Percentiles rank a stretch among this genome's conserved stretches.
Evolutionary conservation across 2,329 filamentous ascomycete species (phyloP).

Genomic region (Trichophyton simii): DNA sequence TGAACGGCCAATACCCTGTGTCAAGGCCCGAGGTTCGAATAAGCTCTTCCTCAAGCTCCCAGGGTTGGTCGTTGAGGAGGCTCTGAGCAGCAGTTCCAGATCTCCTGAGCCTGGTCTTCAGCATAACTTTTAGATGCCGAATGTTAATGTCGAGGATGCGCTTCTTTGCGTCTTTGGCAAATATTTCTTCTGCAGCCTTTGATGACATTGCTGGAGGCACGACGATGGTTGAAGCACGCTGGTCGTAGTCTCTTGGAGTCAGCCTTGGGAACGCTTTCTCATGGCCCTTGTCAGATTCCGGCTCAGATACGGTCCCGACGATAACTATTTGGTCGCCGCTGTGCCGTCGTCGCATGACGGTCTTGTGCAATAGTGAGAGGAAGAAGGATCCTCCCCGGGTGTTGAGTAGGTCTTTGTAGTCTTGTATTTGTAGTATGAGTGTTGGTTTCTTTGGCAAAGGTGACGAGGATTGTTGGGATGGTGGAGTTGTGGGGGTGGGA

Average conservation of each 20-base stretch:
- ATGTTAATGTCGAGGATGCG: conserved; percentile 48
- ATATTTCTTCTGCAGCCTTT: conserved; percentile 27
- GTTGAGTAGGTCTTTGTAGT: conserved; percentile 65
- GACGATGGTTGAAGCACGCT: conserved; percentile 42
- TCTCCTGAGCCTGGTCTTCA: conserved; percentile 31
- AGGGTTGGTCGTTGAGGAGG: conserved; percentile 20
- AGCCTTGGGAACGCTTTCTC: conserved; percentile 34
- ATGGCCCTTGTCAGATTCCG: conserved; percentile 37
- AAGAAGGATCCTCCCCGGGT: conserved; percentile 58
- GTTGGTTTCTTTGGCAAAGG: conserved; percentile 18
- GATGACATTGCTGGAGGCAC: conserved; percentile 39
- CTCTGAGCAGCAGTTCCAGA: conserved; percentile 18
- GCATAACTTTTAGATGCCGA: conserved; percentile 52
- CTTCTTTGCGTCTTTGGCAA: conserved; percentile 38
- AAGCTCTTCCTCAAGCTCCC: conserved; percentile 20
- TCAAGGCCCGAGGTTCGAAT: conserved; percentile 31
- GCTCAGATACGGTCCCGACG: conserved; percentile 60
- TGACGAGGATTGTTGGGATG: not conserved
- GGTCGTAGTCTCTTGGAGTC: conserved; percentile 36
- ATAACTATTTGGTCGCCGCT: conserved; percentile 61
- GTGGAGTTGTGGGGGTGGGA: not conserved
- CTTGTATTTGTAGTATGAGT: conserved; percentile 65
- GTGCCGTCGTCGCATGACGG: conserved; percentile 59
- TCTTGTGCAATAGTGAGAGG: conserved; percentile 54
- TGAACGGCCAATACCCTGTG: conserved; percentile 46